These are phyloP conservation scores for Pichia sp. DNA, from an alignment of 1,139 yeast genomes.

Conservation along the genomic window DNA sequence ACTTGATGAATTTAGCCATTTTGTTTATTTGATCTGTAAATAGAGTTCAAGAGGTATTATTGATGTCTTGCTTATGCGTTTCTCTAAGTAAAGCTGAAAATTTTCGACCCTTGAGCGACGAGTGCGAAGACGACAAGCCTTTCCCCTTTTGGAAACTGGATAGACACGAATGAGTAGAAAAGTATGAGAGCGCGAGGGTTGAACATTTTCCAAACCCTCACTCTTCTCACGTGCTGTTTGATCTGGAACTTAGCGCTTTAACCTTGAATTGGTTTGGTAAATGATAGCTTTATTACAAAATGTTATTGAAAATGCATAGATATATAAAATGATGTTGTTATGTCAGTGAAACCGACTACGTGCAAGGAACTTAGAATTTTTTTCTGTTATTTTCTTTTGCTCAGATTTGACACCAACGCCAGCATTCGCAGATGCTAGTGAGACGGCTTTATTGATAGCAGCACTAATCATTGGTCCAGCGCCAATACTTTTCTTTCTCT, in stretches of 20 bases:
- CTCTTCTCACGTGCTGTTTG: background rate
- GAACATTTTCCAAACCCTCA: background rate
- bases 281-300: no score
- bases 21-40: conserved; percentile 20
- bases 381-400: conserved; percentile 36
- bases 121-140: background rate
- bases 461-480: conserved; percentile 28
- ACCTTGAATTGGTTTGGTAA: background rate
- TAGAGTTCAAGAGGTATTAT: background rate
- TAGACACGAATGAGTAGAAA: background rate
- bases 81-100: conserved; percentile 5
- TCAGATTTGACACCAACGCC: conserved; percentile 10
- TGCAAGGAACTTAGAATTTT: conserved; percentile 51
- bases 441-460: conserved; percentile 26
- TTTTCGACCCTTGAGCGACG: conserved; percentile 5
- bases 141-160: conserved; percentile 1
- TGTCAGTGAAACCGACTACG: conserved; percentile 34
- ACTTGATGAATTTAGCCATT: conserved; percentile 97
- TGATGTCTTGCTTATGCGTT: background rate
- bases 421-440: conserved; percentile 14
- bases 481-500: conserved; percentile 7
- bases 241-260: no score
- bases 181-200: background rate
- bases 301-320: background rate
- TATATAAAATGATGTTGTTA: no score